Evolutionary conservation across 2,329 filamentous ascomycete genomes (phyloP), one percentile per base, ranked within the genome.

Genomic region (Neopestalotiopsis rosae): DNA sequence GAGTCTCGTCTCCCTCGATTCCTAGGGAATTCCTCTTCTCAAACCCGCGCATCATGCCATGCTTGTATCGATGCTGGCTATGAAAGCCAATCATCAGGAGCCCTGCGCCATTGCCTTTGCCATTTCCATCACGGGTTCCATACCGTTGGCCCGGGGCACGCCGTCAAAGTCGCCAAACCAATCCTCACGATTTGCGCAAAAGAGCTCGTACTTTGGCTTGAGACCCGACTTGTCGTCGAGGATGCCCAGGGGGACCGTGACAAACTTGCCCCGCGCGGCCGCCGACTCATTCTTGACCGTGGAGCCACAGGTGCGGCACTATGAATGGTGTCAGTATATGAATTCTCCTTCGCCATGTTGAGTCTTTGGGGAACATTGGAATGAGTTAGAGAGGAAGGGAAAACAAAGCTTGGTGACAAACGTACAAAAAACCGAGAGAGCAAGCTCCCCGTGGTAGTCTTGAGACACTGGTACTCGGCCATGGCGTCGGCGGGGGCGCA

Each of bases 181-280:
- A 6, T 28, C 57, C n/a, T 61, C 34, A 28, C 67, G 62, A 24
- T 66, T 69, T 17, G 45, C 28, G n/a, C 67, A 69, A 40, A 69
- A 69, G 9, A 66, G 28, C 67, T 69, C 67, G 17, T 40, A 45
- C 56, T 20, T 34, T 2, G 67, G 67, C 63, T 66, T 61, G 7
- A 69, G n/a, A 17, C 56, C 67, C 57, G 38, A 57, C 57, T 66
- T 66, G 57, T 65, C 67, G 24, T 65, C 67, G 49, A 69, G 20
- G 9, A 69, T 49, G 40, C 67, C 67, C 17, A 45, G 32, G n/a
- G 65, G 65, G 14, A 61, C 20, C 9, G 49, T 38, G 20, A 66
- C 42, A 17, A 52, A 10, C 38, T 14, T 24, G 17, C 20, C 52
- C 38, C 28, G 12, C 30, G 13, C 20, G 28, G 20, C 20, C 12